phyloP scores from a whole-genome alignment of 257 asterid species.

The Voacanga thouarsii region DNA sequence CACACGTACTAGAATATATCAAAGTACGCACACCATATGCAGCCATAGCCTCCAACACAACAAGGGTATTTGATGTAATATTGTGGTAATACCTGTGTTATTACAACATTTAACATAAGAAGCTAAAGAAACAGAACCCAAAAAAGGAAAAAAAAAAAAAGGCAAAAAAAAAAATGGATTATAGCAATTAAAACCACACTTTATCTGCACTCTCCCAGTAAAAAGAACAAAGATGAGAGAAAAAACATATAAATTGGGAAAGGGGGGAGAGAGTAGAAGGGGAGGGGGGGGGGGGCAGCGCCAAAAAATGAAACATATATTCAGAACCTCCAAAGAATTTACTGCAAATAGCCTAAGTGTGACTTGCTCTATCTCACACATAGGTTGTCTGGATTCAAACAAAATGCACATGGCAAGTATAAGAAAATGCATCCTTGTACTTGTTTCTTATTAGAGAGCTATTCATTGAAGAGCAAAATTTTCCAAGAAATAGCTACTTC shows the following conservation, averaged over 20 bases:
- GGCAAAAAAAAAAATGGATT: neutral
- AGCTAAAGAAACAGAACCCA: neutral
- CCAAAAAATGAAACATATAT: neutral
- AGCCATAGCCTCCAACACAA: slow-evolving; percentile 75
- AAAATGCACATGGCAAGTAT: neutral
- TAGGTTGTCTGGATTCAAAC: neutral
- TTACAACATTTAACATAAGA: slow-evolving; percentile 18
- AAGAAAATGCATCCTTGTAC: neutral
- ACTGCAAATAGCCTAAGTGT: neutral
- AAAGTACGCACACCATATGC: slow-evolving; percentile 59
- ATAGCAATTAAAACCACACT: neutral
- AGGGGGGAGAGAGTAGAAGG: neutral
- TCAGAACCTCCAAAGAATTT: neutral
- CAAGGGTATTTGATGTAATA: slow-evolving; percentile 86
- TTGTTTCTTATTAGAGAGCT: neutral
- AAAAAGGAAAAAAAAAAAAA: neutral
- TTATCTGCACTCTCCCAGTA: neutral
- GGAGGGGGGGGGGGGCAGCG: no score
- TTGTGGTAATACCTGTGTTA: slow-evolving; percentile 86
- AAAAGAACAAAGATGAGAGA: neutral
- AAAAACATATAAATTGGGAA: neutral
- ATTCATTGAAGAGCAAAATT: neutral
- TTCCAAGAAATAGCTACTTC: neutral
- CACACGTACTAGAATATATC: slow-evolving; percentile 90
- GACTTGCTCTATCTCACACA: neutral